These are phyloP conservation scores for Ophiosphaerella herpotricha DNA, from an alignment of 2,329 filamentous ascomycete species.

Conservation along the genomic window DNA sequence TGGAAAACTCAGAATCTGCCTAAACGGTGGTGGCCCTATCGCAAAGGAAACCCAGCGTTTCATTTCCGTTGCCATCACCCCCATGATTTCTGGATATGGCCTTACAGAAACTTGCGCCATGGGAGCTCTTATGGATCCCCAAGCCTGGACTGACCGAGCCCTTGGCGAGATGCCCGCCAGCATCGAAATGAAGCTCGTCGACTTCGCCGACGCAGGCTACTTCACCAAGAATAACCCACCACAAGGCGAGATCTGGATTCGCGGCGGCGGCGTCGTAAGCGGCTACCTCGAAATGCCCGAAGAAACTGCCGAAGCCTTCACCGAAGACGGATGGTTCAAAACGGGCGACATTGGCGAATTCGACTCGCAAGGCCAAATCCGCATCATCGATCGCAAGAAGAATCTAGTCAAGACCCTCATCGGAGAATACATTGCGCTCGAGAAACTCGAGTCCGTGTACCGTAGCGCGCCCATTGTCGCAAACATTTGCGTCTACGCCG, in stretches of 20 bases:
- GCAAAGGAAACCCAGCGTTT: slow-evolving; percentile 87
- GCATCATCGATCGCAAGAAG: slow-evolving; percentile 95
- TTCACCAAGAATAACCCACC: slow-evolving; percentile 73
- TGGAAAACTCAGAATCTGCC: slow-evolving; percentile 81
- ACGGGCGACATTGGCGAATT: slow-evolving; percentile 96
- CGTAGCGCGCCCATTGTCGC: slow-evolving; percentile 76
- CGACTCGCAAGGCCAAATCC: slow-evolving; percentile 76
- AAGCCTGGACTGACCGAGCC: slow-evolving; percentile 78
- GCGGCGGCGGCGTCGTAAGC: slow-evolving; percentile 73
- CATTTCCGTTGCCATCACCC: slow-evolving; percentile 87
- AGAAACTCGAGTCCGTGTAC: slow-evolving; percentile 93
- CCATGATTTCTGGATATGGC: slow-evolving; percentile 94
- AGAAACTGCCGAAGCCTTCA: slow-evolving; percentile 78
- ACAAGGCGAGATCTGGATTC: slow-evolving; percentile 91
- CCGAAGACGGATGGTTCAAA: slow-evolving; percentile 92
- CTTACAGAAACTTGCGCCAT: slow-evolving; percentile 91
- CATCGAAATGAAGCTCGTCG: slow-evolving; percentile 89
- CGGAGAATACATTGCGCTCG: slow-evolving; percentile 94
- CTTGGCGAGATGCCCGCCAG: slow-evolving; percentile 78
- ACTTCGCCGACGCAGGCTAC: slow-evolving; percentile 88
- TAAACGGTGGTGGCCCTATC: slow-evolving; percentile 94
- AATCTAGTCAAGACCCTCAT: slow-evolving; percentile 95
- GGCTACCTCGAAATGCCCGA: slow-evolving; percentile 86
- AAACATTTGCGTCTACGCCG: slow-evolving; percentile 88
- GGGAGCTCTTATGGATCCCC: slow-evolving; percentile 79